phyloP scores from a whole-genome alignment of 129 eudicot genomes.

The Kitagawia praeruptora region DNA sequence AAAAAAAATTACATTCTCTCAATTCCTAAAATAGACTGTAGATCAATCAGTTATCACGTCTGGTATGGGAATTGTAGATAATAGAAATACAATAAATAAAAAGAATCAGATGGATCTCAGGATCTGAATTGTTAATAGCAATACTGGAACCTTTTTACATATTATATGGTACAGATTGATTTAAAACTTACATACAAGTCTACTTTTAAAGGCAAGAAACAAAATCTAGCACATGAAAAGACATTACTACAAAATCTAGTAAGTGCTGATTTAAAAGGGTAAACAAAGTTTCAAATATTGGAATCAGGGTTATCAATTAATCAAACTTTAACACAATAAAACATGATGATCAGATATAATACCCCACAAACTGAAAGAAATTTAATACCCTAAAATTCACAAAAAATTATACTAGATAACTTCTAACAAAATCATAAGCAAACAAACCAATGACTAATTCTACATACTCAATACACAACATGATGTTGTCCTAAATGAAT shows the following conservation, averaged over 20 bases:
- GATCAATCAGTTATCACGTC: background rate
- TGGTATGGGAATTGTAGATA: background rate
- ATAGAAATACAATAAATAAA: background rate
- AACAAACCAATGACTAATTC: background rate
- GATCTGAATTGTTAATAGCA: background rate
- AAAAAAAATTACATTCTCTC: background rate
- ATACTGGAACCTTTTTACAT: background rate
- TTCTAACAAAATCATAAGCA: background rate
- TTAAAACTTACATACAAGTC: background rate
- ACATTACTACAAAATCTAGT: background rate
- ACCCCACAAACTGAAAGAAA: background rate
- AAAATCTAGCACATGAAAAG: background rate
- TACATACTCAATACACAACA: background rate
- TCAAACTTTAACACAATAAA: background rate
- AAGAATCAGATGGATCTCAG: background rate
- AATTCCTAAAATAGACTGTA: background rate
- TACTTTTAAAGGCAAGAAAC: background rate
- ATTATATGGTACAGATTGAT: background rate
- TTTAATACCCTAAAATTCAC: background rate
- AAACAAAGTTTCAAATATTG: background rate
- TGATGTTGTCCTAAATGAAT: background rate
- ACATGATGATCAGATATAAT: background rate
- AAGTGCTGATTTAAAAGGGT: background rate
- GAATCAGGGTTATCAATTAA: background rate
- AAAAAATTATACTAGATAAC: background rate